A percentile compares a stretch with the other conserved stretches of the same genome.
These are phyloP conservation scores for Beauveria varroae DNA, from an alignment of 2,329 filamentous ascomycete species.

Conservation along the genomic window DNA sequence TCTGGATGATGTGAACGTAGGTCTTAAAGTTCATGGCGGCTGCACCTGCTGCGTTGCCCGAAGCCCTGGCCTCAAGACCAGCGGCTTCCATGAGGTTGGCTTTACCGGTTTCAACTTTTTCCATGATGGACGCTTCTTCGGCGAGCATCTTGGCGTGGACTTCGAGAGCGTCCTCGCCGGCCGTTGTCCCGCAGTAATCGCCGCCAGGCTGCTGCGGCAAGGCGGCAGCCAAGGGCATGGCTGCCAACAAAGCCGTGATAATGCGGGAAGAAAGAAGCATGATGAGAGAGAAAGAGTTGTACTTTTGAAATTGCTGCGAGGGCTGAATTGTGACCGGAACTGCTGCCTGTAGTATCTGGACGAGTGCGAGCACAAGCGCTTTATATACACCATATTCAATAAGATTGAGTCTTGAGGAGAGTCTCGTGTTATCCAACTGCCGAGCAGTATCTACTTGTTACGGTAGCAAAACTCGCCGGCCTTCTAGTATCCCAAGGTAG, in stretches of 20 bases:
- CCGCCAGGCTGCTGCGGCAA: not conserved
- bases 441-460: not conserved
- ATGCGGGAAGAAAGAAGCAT: not conserved
- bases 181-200: not conserved
- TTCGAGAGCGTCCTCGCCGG: not conserved
- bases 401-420: not conserved
- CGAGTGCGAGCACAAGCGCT: not conserved
- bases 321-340: not conserved
- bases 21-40: not conserved
- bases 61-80: not conserved
- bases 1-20: slow-evolving; percentile 2
- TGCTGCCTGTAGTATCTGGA: not conserved
- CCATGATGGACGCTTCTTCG: not conserved
- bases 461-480: not conserved
- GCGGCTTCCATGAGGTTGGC: not conserved
- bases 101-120: not conserved
- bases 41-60: not conserved
- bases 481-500: not conserved
- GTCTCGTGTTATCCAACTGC: not conserved
- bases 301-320: not conserved
- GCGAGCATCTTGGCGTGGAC: not conserved
- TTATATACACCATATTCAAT: not conserved
- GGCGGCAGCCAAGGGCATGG: not conserved
- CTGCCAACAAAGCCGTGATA: not conserved
- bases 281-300: not conserved